Evolutionary conservation across 305 asterid genomes (phyloP).

Genomic region (Solanum hybrid): DNA sequence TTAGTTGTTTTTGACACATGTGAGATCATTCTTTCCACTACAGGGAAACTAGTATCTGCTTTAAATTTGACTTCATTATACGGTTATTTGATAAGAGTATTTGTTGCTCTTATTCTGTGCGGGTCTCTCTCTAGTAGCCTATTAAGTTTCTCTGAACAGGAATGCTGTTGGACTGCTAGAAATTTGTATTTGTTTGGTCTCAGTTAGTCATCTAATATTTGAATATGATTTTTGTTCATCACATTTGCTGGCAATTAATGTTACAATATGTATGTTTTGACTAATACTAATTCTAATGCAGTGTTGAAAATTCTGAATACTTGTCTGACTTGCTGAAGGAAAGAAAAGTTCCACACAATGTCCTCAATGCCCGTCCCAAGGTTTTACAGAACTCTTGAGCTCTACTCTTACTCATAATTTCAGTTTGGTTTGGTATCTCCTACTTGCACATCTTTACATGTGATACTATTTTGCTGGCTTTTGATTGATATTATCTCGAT

Average conservation of each 20-base stretch:
- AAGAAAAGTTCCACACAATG: conserved; percentile 80
- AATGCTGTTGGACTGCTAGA: neutral
- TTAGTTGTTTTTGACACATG: neutral
- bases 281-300: conserved; percentile 28
- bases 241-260: conserved; percentile 6
- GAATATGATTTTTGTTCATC: neutral
- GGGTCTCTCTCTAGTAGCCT: neutral
- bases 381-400: conserved; percentile 24
- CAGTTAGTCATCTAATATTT: neutral
- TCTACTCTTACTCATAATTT: neutral
- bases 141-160: neutral
- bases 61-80: neutral
- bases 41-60: neutral
- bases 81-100: neutral
- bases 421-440: conserved; percentile 7
- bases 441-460: conserved; percentile 3
- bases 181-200: neutral
- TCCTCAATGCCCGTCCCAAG: conserved; percentile 98
- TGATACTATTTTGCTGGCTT: conserved; percentile 5
- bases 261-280: conserved; percentile 12
- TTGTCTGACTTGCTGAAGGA: conserved; percentile 68
- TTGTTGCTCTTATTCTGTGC: neutral
- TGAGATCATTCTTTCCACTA: neutral
- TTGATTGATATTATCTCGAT: neutral
- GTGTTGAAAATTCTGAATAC: conserved; percentile 93